A percentile compares a stretch with the other conserved stretches of the same genome.
These are phyloP conservation scores for Pelagophyceae sp. DNA, from an alignment of 352 stramenopile genomes.

Conservation along the genomic window DNA sequence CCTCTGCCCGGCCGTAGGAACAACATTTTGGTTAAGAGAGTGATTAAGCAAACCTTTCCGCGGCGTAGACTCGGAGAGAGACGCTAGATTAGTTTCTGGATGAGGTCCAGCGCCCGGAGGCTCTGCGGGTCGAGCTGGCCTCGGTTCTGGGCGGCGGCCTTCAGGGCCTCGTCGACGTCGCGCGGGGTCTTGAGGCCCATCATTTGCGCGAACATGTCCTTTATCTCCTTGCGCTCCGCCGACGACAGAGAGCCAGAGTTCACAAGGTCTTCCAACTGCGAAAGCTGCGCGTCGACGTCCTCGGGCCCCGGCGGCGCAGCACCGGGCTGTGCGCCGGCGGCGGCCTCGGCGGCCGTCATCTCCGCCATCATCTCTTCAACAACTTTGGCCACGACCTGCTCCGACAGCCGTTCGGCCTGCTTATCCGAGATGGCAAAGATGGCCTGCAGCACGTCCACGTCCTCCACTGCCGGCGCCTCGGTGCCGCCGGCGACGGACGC, in stretches of 20 bases:
- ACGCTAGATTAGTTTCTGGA: constrained; percentile 1
- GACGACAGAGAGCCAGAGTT: not conserved
- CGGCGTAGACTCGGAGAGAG: too few relatives aligned
- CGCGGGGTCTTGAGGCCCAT: not conserved
- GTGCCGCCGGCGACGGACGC: not conserved
- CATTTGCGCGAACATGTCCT: constrained; percentile 13
- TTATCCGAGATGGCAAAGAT: constrained; percentile 3
- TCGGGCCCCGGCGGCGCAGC: not conserved
- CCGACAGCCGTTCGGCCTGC: not conserved
- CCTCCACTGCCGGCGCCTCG: not conserved
- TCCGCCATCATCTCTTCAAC: constrained; percentile 9
- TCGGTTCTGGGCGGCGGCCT: not conserved
- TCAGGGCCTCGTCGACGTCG: not conserved
- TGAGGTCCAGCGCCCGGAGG: not conserved
- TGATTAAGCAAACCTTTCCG: too few relatives aligned
- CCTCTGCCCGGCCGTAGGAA: not conserved
- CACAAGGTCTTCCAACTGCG: not conserved
- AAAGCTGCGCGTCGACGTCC: not conserved
- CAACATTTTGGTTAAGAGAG: not conserved
- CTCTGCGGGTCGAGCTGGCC: constrained; percentile 5
- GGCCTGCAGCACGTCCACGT: constrained; percentile 5
- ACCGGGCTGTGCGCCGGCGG: not conserved
- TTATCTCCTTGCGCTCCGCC: not conserved
- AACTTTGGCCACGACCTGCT: constrained; percentile 15
- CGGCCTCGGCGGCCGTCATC: not conserved